A percentile compares a stretch with the other conserved stretches of the same genome.
phyloP scores from a whole-genome alignment of 192 early-diverging fungal species.

The Paraglomus brasilianum region DNA sequence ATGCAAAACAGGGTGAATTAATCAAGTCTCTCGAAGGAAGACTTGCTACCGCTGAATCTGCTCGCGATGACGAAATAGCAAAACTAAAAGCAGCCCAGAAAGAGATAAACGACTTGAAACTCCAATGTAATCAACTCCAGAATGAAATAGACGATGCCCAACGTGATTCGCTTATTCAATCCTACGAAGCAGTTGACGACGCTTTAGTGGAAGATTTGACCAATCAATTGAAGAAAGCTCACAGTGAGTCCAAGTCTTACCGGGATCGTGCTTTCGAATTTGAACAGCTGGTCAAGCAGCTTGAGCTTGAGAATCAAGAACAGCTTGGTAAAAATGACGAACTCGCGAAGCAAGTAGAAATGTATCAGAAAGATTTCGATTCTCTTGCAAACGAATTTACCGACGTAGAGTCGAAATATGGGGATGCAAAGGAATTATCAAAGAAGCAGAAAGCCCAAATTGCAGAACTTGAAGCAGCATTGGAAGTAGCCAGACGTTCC shows the following conservation, averaged over 20 bases:
- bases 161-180: conserved; percentile 1
- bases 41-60: conserved; percentile 2
- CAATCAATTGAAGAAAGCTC: conserved; percentile 5
- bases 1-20: neutral
- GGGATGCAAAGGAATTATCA: conserved; percentile 37
- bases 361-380: conserved; percentile 39
- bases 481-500: conserved; percentile 27
- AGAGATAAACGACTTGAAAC: neutral
- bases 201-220: conserved; percentile 11
- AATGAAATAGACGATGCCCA: conserved; percentile 4
- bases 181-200: conserved; percentile 15
- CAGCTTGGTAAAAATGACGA: conserved; percentile 14
- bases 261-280: conserved; percentile 17
- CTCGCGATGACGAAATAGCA: neutral
- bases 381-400: conserved; percentile 41
- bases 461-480: conserved; percentile 12
- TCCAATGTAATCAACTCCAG: conserved; percentile 16
- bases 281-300: conserved; percentile 17
- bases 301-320: conserved; percentile 19
- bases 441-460: conserved; percentile 34
- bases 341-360: conserved; percentile 29
- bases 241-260: conserved; percentile 2
- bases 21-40: conserved; percentile 17
- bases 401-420: conserved; percentile 37
- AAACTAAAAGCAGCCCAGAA: conserved; percentile 17